These are phyloP conservation scores for Baorangia bicolor DNA, from an alignment of 768 basidiomycete species.

Conservation along the genomic window DNA sequence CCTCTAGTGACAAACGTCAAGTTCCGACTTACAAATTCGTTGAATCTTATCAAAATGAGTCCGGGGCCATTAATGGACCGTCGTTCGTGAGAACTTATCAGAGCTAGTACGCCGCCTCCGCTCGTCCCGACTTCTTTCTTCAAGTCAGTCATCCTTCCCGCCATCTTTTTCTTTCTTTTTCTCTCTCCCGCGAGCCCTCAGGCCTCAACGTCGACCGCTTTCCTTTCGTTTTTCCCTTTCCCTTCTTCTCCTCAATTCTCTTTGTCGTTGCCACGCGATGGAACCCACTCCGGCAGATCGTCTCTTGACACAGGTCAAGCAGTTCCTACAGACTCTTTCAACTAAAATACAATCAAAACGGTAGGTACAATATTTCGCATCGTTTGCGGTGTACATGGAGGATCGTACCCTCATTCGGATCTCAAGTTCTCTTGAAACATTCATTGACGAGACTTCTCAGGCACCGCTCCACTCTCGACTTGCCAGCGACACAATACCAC, in stretches of 20 bases:
- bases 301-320: conserved; percentile 19
- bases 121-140: neutral
- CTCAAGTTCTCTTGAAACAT: neutral
- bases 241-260: neutral
- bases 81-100: conserved; percentile 7
- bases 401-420: neutral
- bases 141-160: neutral
- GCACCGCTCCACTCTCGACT: neutral
- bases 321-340: conserved; percentile 18
- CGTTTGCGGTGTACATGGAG: neutral
- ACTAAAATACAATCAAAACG: conserved; percentile 17
- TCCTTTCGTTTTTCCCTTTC: neutral
- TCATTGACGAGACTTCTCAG: conserved; percentile 13
- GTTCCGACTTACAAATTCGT: neutral
- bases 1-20: too few relatives aligned
- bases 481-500: conserved; percentile 16
- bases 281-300: neutral
- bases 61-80: neutral
- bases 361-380: conserved; percentile 12
- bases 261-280: conserved; percentile 14
- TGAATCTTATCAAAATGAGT: neutral
- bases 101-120: neutral
- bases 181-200: neutral
- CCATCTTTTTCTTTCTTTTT: neutral
- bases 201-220: neutral